Evolutionary conservation across 2,329 filamentous ascomycete genomes (phyloP), one percentile per base, ranked within the genome.

Genomic region (Penicillium digitatum): DNA sequence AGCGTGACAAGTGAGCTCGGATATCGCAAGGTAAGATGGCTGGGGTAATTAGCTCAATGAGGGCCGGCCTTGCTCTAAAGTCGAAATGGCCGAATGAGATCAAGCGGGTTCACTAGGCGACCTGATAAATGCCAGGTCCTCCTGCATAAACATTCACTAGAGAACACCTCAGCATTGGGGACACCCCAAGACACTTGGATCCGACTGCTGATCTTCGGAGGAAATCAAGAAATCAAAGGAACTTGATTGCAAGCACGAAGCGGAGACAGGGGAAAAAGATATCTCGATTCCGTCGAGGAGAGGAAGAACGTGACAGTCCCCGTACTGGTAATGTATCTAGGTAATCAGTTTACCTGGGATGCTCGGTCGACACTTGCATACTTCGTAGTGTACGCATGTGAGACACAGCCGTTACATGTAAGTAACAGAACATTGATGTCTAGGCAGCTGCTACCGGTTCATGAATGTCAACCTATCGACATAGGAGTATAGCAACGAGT

Each of bases 221-320:
- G 11, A 43, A 31, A 34, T 16, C 16, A 32, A 40, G 14, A 10
- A n/a, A 24, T 42, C 20, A 32, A 27, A 34, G n/a, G 22, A 35
- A 8, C 8, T 42, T 14, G 29, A 26, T 48, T 49, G 42, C 8
- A 3, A 18, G 22, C 11, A 22, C 24, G 18, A 32, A 39, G 26
- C 35, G 40, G 43, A 51, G 42, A 48, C 35, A 37, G 22, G 44
- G 50, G 26, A 53, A 56, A 52, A 59, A 50, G 54, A 32, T n/a
- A 38, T 49, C 37, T 49, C 14, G 26, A 43, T 48, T 51, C 58
- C 62, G 56, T 60, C 59, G 62, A 61, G 59, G 60, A 61, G 58
- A 49, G 52, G 56, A 59, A 48, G 60, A 64, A 64, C 59, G 57
- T 60, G 59, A 54, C 46, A n/a, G 34, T n/a, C 18, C 18, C 18